phyloP scores from a whole-genome alignment of 2,329 filamentous ascomycete species.

The Verticillium nonalfalfae region DNA sequence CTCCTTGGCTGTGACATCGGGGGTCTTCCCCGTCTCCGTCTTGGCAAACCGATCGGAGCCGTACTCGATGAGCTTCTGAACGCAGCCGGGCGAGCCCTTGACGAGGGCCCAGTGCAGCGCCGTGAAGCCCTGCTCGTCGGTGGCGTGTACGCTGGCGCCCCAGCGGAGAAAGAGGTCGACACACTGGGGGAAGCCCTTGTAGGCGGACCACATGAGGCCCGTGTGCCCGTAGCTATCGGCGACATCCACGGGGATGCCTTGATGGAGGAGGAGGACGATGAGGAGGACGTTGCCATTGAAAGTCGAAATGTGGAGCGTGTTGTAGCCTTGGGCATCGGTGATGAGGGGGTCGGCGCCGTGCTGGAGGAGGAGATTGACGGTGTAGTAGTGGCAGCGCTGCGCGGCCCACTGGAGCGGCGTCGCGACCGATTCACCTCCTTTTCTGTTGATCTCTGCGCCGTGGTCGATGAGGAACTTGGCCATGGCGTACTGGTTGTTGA shows the following conservation, averaged over 20 bases:
- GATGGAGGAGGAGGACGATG: constrained; percentile 82
- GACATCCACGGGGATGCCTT: constrained; percentile 91
- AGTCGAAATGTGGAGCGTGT: constrained; percentile 92
- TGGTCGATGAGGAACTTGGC: constrained; percentile 86
- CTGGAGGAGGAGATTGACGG: constrained; percentile 85
- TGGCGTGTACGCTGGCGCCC: constrained; percentile 88
- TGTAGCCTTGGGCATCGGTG: constrained; percentile 93
- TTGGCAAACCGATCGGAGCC: constrained; percentile 89
- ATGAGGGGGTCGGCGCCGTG: constrained; percentile 89
- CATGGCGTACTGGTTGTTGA: constrained; percentile 97
- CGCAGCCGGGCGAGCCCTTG: constrained; percentile 81
- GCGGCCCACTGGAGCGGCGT: constrained; percentile 96
- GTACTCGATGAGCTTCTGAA: constrained; percentile 93
- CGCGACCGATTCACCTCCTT: constrained; percentile 90
- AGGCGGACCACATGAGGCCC: constrained; percentile 96
- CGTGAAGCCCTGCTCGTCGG: constrained; percentile 88
- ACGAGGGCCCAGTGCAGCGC: constrained; percentile 95
- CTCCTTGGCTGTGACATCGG: constrained; percentile 76
- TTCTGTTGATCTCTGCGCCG: constrained; percentile 88
- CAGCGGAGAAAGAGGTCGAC: constrained; percentile 90
- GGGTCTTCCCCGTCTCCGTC: constrained; percentile 86
- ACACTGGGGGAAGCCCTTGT: constrained; percentile 90
- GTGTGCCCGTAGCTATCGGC: constrained; percentile 88
- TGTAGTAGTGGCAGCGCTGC: constrained; percentile 93
- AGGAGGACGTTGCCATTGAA: constrained; percentile 95